Base-by-base conservation (phyloP, 768 basidiomycete species). In the Lactifluus subvellereus region DNA sequence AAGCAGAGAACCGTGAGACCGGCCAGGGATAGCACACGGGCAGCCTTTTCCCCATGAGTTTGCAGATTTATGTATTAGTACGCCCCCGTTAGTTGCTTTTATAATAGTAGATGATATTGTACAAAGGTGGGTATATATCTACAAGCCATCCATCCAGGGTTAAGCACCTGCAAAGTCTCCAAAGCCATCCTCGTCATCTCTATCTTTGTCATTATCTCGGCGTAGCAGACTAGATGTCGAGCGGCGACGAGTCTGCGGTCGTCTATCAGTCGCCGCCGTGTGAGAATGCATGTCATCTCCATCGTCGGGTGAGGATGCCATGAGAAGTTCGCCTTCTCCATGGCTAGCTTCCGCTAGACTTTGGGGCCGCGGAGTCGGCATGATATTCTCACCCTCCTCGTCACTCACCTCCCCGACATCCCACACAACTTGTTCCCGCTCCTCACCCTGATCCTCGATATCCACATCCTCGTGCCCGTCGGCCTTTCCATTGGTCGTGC, bases 381-480 rank as follows among this genome's bases (percentile, higher is more conserved):
- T 32, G 47, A n/a, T 32, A 38, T 7, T 45, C 35, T 80, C 80
- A 10, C 80, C 82, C 22, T 89, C 87, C 5, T 84, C 84, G 54
- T 89, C 89, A 60, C 86, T 88, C 27, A 77, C 82, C 32, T 88
- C 84, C 2, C 91, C 88, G 2, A 93, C 78, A 51, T 86, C 80
- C 90, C 91, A 93, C 45, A 86, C 68, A 18, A 77, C 79, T 52
- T 68, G 67, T 7, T 80, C 76, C 62, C 78, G 79, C 1, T 75
- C 79, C 47, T 77, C 79, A 20, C 71, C 74, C 48, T 72, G 68
- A 20, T 69, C 71, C 4, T 71, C 71, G 6, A 60, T 62, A 30
- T 67, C 68, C 22, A 79, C 65, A 27, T 71, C 76, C 57, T 75
- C 76, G 47, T 67, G 72, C 64, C 80, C 82, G 10, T 78, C 79